These are phyloP conservation scores for Fusarium newnesense DNA, from an alignment of 2,329 filamentous ascomycete species.

Conservation along the genomic window DNA sequence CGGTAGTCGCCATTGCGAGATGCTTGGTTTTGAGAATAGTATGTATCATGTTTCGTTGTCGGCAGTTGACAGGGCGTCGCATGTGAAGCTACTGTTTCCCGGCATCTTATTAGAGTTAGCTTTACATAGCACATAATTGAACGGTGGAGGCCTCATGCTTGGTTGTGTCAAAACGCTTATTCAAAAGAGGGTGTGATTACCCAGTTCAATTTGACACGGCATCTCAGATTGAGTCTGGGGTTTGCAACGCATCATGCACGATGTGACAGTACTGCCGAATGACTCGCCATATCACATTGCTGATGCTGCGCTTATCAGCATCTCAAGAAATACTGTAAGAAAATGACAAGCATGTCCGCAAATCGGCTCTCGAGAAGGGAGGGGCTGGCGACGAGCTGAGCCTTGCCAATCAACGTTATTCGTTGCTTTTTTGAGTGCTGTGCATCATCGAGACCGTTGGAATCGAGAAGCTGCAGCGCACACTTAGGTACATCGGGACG, in stretches of 20 bases:
- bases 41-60: conserved; percentile 8
- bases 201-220: conserved; percentile 2
- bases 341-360: conserved; percentile 11
- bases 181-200: neutral
- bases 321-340: conserved; percentile 1
- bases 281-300: conserved; percentile 20
- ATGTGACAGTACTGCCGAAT: conserved; percentile 12
- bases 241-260: conserved; percentile 17
- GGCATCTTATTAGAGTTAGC: neutral
- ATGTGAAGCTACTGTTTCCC: conserved; percentile 3
- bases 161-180: neutral
- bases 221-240: conserved; percentile 28
- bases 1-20: conserved; percentile 9
- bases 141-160: conserved; percentile 19
- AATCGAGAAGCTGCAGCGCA: conserved; percentile 41
- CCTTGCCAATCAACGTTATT: conserved; percentile 3
- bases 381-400: conserved; percentile 17
- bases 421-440: conserved; percentile 36
- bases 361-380: conserved; percentile 19
- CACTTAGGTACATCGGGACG: conserved; percentile 29
- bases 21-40: conserved; percentile 19
- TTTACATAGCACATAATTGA: neutral
- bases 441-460: conserved; percentile 41
- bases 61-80: conserved; percentile 29
- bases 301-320: conserved; percentile 7